Conservation (phyloP, 257 asterid species). For the Salvia splendens region DNA sequence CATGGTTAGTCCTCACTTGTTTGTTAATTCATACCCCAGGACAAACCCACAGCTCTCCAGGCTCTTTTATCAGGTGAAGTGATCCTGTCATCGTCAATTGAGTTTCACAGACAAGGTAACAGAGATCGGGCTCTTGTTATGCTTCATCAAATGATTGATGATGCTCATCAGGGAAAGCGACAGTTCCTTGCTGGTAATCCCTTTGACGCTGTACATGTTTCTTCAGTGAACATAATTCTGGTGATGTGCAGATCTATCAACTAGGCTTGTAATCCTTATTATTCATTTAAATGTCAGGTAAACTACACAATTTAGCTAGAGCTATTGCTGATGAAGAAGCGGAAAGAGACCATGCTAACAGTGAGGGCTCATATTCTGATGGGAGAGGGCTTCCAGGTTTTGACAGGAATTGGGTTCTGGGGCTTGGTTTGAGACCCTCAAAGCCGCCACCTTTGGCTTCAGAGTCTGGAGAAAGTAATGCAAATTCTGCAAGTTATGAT, state of each 20-base stretch:
- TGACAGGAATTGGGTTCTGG: slow-evolving; percentile 72
- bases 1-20: slow-evolving; percentile 13
- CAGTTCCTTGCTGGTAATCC: slow-evolving; percentile 91
- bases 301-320: slow-evolving; percentile 95
- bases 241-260: slow-evolving; percentile 22
- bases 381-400: slow-evolving; percentile 52
- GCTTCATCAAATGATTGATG: slow-evolving; percentile 99
- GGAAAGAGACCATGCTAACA: slow-evolving; percentile 62
- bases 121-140: slow-evolving; percentile 93
- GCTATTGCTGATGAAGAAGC: slow-evolving; percentile 95
- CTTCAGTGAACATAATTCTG: slow-evolving; percentile 23
- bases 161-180: slow-evolving; percentile 95
- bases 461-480: slow-evolving; percentile 57
- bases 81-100: slow-evolving; percentile 59
- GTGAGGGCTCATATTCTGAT: slow-evolving; percentile 61
- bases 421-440: slow-evolving; percentile 77
- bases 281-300: slow-evolving; percentile 54
- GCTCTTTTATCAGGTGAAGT: slow-evolving; percentile 79
- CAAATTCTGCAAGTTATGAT: slow-evolving; percentile 62
- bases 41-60: slow-evolving; percentile 76
- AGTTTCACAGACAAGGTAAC: slow-evolving; percentile 74
- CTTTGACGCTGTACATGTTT: slow-evolving; percentile 22
- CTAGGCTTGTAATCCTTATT: slow-evolving; percentile 27
- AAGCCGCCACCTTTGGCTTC: slow-evolving; percentile 49
- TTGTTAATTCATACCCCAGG: slow-evolving; percentile 54